Evolutionary conservation across 306 rosid species (phyloP).

Genomic region (Cotoneaster glaucophyllus): DNA sequence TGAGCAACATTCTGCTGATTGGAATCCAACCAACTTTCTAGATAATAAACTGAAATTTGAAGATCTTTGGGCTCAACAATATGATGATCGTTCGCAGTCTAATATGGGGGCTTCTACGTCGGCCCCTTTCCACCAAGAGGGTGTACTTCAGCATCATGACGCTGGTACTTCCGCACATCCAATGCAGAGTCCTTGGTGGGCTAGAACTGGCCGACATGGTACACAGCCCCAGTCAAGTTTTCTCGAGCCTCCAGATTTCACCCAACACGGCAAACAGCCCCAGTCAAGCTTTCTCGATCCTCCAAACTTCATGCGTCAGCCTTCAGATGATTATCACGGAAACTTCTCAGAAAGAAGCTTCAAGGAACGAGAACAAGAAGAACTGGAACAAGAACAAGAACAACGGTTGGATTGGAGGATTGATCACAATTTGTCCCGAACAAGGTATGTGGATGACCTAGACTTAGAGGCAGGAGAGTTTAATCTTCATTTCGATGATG

Average conservation of each 20-base stretch:
- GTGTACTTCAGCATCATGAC: constrained; percentile 37
- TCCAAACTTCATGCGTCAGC: constrained; percentile 49
- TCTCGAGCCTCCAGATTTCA: constrained; percentile 77
- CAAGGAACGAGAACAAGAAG: constrained; percentile 37
- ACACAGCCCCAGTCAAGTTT: constrained; percentile 45
- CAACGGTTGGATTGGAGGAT: constrained; percentile 36
- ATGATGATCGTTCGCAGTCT: constrained; percentile 33
- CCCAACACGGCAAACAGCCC: constrained; percentile 16
- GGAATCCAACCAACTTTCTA: constrained; percentile 42
- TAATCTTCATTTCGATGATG: constrained; percentile 72
- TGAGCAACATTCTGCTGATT: constrained; percentile 37
- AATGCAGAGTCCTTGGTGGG: constrained; percentile 74
- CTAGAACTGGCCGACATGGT: constrained; percentile 27
- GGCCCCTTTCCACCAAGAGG: constrained; percentile 47
- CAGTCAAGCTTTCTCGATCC: constrained; percentile 83
- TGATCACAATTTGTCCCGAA: constrained; percentile 34
- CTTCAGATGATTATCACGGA: constrained; percentile 22
- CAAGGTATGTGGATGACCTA: constrained; percentile 41
- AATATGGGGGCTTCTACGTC: constrained; percentile 69
- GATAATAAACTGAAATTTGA: constrained; percentile 31
- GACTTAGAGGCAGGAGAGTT: constrained; percentile 55
- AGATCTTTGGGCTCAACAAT: constrained; percentile 27
- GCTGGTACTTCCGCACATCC: constrained; percentile 14
- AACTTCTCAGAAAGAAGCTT: constrained; percentile 52
- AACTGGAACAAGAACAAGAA: constrained; percentile 10